Percentiles rank a stretch among this genome's conserved stretches.
phyloP scores from a whole-genome alignment of 768 basidiomycete genomes.

The Leccinum pellstonianum region DNA sequence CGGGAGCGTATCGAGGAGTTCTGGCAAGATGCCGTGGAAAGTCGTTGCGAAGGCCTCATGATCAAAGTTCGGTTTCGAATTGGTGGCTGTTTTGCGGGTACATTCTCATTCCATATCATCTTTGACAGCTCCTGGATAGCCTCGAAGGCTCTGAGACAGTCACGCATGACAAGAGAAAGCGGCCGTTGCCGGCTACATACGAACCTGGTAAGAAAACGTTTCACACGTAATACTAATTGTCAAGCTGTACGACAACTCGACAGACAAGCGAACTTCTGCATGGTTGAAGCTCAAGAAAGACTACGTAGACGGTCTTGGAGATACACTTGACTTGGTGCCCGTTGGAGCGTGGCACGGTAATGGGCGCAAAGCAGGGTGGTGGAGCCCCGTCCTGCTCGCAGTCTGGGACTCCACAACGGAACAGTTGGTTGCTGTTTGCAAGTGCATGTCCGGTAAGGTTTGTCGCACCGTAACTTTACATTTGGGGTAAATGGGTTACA shows the following conservation, averaged over 20 bases:
- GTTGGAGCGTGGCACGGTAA: constrained; percentile 88
- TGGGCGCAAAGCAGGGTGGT: constrained; percentile 89
- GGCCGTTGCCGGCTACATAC: constrained; percentile 80
- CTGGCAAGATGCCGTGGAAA: constrained; percentile 71
- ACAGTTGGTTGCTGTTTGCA: constrained; percentile 74
- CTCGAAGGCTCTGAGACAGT: constrained; percentile 39
- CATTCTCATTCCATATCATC: constrained; percentile 6
- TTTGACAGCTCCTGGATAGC: constrained; percentile 61
- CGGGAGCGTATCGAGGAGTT: constrained; percentile 68
- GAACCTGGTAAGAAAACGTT: constrained; percentile 53
- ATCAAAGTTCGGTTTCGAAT: constrained; percentile 58
- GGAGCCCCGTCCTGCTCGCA: constrained; percentile 84
- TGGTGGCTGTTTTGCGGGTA: neutral
- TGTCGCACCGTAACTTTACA: neutral
- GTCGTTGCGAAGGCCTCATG: constrained; percentile 91
- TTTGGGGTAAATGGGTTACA: constrained; percentile 5
- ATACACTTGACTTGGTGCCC: constrained; percentile 70
- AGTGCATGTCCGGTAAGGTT: constrained; percentile 79
- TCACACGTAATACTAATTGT: neutral
- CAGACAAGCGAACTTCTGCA: constrained; percentile 79
- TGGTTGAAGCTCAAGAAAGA: constrained; percentile 96
- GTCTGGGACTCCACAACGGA: constrained; percentile 65
- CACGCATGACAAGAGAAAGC: constrained; percentile 46
- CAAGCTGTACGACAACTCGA: neutral
- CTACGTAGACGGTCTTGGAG: constrained; percentile 78